Conservation (phyloP, 225 moss, liverwort and hornwort species). For the Ulota crispa region DNA sequence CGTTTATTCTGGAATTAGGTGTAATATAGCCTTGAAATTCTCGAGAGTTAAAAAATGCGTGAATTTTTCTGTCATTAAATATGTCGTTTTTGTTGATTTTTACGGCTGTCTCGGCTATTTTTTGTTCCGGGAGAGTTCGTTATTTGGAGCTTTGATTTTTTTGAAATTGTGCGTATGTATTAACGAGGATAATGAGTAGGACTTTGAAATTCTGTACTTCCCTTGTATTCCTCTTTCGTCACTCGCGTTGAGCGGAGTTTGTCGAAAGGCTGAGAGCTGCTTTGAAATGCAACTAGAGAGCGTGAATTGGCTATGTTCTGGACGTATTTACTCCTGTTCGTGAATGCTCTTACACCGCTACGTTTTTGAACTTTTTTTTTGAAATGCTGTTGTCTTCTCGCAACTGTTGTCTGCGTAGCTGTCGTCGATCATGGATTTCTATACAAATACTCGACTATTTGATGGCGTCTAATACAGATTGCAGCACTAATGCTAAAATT, state of each 20-base stretch:
- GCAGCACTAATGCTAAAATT: constrained; percentile 1
- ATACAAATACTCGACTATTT: neutral
- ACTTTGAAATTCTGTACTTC: neutral
- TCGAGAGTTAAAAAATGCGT: constrained; percentile 7
- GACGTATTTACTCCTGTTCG: neutral
- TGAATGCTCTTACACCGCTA: neutral
- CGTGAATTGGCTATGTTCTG: neutral
- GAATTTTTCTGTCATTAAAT: neutral
- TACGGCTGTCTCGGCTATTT: neutral
- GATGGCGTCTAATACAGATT: neutral
- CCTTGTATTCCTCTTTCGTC: neutral
- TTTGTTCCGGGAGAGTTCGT: neutral
- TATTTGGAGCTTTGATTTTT: constrained; percentile 2
- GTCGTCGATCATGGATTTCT: neutral
- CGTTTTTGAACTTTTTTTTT: neutral
- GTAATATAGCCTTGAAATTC: constrained; percentile 9
- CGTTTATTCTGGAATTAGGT: constrained; percentile 1
- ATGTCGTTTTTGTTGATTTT: neutral
- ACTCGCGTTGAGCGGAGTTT: neutral
- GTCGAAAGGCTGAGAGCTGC: neutral
- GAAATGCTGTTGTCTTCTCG: neutral
- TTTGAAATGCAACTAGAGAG: neutral
- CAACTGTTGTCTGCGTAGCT: constrained; percentile 12
- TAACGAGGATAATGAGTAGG: neutral
- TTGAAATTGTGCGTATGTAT: neutral